Evolutionary conservation across 805 yeast species (phyloP).

Genomic region (Monosporozyma siamensis): DNA sequence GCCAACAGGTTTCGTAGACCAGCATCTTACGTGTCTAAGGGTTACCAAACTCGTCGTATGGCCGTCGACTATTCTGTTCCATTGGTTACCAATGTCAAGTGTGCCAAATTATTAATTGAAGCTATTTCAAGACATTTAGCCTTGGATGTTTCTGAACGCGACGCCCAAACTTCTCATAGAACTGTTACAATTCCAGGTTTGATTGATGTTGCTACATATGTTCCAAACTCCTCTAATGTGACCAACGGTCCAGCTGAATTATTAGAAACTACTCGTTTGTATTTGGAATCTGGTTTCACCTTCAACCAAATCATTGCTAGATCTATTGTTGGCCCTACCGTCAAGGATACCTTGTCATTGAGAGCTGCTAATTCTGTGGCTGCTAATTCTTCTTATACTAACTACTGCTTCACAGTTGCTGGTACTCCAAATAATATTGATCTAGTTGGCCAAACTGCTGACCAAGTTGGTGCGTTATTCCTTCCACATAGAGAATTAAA

Average conservation of each 20-base stretch:
- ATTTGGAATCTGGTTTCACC: slow-evolving; percentile 82
- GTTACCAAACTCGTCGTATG: slow-evolving; percentile 98
- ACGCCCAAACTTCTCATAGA: slow-evolving; percentile 83
- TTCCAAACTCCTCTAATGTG: slow-evolving; percentile 51
- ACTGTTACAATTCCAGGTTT: slow-evolving; percentile 80
- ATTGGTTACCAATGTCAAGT: slow-evolving; percentile 91
- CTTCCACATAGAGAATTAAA: slow-evolving; percentile 70
- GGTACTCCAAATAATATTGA: slow-evolving; percentile 65
- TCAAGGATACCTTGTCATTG: slow-evolving; percentile 58
- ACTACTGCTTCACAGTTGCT: slow-evolving; percentile 74
- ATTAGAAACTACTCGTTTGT: slow-evolving; percentile 57
- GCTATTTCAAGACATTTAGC: slow-evolving; percentile 67
- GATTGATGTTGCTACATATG: slow-evolving; percentile 69
- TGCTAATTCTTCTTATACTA: slow-evolving; percentile 60
- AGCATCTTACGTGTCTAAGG: slow-evolving; percentile 94
- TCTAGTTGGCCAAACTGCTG: slow-evolving; percentile 51
- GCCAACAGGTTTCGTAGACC: slow-evolving; percentile 97
- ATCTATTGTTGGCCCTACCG: slow-evolving; percentile 47
- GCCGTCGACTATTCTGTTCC: slow-evolving; percentile 99
- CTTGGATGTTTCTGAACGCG: slow-evolving; percentile 66
- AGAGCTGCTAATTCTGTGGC: slow-evolving; percentile 47
- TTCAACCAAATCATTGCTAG: slow-evolving; percentile 74
- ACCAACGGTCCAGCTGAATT: slow-evolving; percentile 43
- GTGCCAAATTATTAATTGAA: slow-evolving; percentile 91
- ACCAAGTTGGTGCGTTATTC: slow-evolving; percentile 67